phyloP scores from a whole-genome alignment of 1,284 basidiomycete species.

The Ganoderma leucocontextum region DNA sequence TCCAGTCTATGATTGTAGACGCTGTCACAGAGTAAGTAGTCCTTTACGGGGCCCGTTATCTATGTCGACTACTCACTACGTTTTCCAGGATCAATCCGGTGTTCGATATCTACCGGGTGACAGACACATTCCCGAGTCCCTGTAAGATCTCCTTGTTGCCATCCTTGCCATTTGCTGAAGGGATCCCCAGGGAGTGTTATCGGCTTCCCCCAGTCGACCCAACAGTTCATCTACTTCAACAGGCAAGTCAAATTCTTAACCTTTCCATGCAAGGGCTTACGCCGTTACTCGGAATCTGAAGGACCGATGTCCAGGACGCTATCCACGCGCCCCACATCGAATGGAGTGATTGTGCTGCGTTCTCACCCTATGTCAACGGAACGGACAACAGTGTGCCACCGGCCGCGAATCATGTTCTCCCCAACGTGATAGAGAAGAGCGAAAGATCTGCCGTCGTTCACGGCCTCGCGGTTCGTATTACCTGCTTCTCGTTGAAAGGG shows the following conservation, averaged over 20 bases:
- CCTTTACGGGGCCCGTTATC: not conserved
- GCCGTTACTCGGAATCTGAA: not conserved
- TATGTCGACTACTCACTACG: not conserved
- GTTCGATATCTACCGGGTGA: conserved; percentile 54
- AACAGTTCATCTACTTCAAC: conserved; percentile 55
- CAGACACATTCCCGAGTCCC: conserved; percentile 45
- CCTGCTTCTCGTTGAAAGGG: not conserved
- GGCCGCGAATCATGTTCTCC: conserved; percentile 41
- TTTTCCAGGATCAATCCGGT: conserved; percentile 58
- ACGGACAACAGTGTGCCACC: not conserved
- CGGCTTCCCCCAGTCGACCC: conserved; percentile 61
- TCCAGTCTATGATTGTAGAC: conserved; percentile 49
- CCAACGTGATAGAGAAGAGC: conserved; percentile 51
- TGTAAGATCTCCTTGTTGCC: conserved; percentile 35
- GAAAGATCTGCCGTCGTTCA: conserved; percentile 47
- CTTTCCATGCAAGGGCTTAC: not conserved
- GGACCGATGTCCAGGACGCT: conserved; percentile 59
- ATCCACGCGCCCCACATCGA: conserved; percentile 67
- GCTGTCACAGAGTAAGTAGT: conserved; percentile 51
- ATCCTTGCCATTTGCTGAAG: conserved; percentile 31
- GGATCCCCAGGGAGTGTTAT: conserved; percentile 58
- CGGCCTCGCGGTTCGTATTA: conserved; percentile 33
- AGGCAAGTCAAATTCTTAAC: conserved; percentile 46
- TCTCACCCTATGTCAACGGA: not conserved
- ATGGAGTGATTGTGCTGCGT: conserved; percentile 53